Evolutionary conservation across 176 grass and related monocot species (phyloP), one percentile per base, ranked within the genome.

Genomic region (Cenchrus purpureus): DNA sequence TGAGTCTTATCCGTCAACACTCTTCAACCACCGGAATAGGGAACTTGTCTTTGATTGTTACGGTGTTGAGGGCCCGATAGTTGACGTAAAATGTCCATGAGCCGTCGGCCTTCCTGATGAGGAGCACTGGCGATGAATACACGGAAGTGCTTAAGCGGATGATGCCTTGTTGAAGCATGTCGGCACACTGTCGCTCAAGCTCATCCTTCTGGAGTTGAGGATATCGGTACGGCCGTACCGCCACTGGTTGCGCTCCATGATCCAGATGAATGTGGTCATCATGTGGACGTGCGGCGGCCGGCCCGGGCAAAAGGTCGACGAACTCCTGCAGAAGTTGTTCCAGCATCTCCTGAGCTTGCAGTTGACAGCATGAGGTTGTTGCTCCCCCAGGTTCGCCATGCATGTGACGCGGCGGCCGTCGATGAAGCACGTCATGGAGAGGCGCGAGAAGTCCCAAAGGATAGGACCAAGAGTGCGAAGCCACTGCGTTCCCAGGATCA

Each of bases 341-440:
- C 4, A 58, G 16, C 1, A 58, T 4, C 17, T 58, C 16, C 0
- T 2, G 17, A 1, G 1, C 5, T 20, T 17, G 55, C 2, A 17
- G 5, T 6, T 1, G 0, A 2, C 14, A 16, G 2, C 16, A 7
- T 6, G 16, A 19, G 7, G 43, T 0, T 1, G 6, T 9, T 5
- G 7, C 12, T 1, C 55, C 17, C 6, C 55, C 55, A 2, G 15
- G 55, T 7, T 19, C 17, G 0, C 55, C 55, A 1, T 6, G 0
- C 6, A 58, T 0, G 1, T 20, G 1, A 58, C 55, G 0, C 17
- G 17, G 1, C 55, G 6, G 0, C 17, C 17, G 3, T 20, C 4
- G 17, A 58, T 0, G 17, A 7, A 19, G 17, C 55, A 70, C 3
- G 68, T n/a, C 68, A 70, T n/a, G 4, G 43, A 11, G 0, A 69